Evolutionary conservation across 2,329 filamentous ascomycete genomes (phyloP).

Genomic region (Neurospora crassa): DNA sequence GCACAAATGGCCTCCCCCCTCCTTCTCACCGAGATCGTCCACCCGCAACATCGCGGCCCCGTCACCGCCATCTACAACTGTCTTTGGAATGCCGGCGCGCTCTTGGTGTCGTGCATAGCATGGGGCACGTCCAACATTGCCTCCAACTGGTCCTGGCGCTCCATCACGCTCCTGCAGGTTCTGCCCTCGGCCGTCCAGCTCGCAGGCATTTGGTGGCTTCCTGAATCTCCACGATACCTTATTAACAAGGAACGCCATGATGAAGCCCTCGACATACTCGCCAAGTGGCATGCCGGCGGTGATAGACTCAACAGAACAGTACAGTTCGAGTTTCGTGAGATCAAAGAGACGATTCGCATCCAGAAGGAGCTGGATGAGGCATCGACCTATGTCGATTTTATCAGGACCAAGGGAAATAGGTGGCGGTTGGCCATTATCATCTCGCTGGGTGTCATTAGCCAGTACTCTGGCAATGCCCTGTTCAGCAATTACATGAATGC

Average conservation of each 20-base stretch:
- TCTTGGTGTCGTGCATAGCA: constrained; percentile 49
- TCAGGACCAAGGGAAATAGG: constrained; percentile 53
- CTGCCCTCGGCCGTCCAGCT: constrained; percentile 53
- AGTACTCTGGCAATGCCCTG: constrained; percentile 58
- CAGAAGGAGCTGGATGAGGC: constrained; percentile 40
- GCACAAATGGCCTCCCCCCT: constrained; percentile 55
- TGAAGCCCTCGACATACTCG: constrained; percentile 50
- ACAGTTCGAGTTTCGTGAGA: constrained; percentile 57
- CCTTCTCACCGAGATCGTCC: constrained; percentile 49
- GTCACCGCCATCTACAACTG: constrained; percentile 60
- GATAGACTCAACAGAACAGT: constrained; percentile 49
- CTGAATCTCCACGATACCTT: constrained; percentile 58
- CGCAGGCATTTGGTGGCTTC: constrained; percentile 56
- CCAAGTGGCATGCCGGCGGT: constrained; percentile 55
- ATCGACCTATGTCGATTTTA: constrained; percentile 50
- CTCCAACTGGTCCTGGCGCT: constrained; percentile 58
- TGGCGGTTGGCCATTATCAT: constrained; percentile 53
- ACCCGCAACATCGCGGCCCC: constrained; percentile 57
- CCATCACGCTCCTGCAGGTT: constrained; percentile 55
- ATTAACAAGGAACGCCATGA: constrained; percentile 53
- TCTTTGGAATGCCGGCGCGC: constrained; percentile 45
- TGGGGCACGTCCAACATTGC: constrained; percentile 51
- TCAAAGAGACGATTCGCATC: constrained; percentile 51
- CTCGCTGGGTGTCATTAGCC: constrained; percentile 56
- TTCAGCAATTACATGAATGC: constrained; percentile 58